A percentile compares a stretch with the other conserved stretches of the same genome.
phyloP scores from a whole-genome alignment of 2,329 filamentous ascomycete species.

The Sphaerostilbella broomeana region DNA sequence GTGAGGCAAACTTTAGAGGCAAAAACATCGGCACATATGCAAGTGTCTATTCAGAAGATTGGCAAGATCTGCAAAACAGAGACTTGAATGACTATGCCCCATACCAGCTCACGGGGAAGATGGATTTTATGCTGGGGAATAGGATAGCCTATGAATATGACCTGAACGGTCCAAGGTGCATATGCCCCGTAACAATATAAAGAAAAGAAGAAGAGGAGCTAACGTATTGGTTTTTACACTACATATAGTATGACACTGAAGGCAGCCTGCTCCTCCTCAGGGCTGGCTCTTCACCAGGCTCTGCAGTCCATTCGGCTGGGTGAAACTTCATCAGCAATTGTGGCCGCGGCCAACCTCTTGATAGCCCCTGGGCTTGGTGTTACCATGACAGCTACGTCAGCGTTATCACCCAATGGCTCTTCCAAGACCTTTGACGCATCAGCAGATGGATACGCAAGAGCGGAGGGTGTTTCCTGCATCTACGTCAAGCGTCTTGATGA shows the following conservation, averaged over 20 bases:
- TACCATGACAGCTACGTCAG: conserved; percentile 19
- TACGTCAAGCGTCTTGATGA: conserved; percentile 37
- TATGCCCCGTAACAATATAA: no score
- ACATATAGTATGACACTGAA: conserved; percentile 26
- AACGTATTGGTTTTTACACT: no score
- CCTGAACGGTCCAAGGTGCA: conserved; percentile 41
- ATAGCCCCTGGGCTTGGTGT: conserved; percentile 21
- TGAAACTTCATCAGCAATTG: conserved; percentile 24
- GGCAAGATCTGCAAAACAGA: conserved; percentile 20
- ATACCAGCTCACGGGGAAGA: no score
- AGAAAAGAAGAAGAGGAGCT: no score
- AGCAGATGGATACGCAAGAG: conserved; percentile 41
- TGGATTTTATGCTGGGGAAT: conserved; percentile 25
- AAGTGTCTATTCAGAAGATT: conserved; percentile 27
- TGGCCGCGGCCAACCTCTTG: conserved; percentile 29
- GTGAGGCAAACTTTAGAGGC: conserved; percentile 24
- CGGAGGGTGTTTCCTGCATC: conserved; percentile 37
- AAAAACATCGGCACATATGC: conserved; percentile 28
- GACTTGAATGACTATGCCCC: no score
- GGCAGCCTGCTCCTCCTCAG: conserved; percentile 30
- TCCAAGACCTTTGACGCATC: conserved; percentile 30
- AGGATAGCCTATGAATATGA: conserved; percentile 31
- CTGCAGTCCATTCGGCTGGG: conserved; percentile 23
- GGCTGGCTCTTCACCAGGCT: conserved; percentile 28
- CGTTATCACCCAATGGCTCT: conserved; percentile 21